Conservation (phyloP, 148 eudicot species). For the Hydrangea macrophylla region DNA sequence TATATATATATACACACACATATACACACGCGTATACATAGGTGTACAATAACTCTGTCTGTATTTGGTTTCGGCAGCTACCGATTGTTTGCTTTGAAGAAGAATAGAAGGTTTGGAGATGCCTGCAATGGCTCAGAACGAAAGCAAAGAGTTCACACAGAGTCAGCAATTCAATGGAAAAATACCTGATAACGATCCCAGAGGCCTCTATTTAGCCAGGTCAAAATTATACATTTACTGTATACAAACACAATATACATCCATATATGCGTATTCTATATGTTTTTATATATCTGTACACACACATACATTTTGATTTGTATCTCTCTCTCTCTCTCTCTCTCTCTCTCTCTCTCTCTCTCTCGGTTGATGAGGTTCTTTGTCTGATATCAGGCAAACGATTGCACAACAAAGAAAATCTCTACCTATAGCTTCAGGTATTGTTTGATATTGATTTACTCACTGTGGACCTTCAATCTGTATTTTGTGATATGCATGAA, state of each 20-base stretch:
- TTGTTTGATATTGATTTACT: not conserved
- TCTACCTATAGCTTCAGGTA: slow-evolving; percentile 85
- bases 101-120: slow-evolving; percentile 13
- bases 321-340: no score
- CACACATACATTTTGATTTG: not conserved
- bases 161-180: slow-evolving; percentile 14
- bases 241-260: not conserved
- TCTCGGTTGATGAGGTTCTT: not conserved
- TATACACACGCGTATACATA: no score
- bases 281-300: not conserved
- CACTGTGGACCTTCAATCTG: no score
- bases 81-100: no score
- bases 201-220: slow-evolving; percentile 16
- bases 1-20: no score
- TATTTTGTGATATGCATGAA: no score
- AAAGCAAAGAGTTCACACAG: slow-evolving; percentile 9
- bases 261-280: not conserved
- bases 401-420: slow-evolving; percentile 55
- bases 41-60: no score
- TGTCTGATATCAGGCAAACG: slow-evolving; percentile 34
- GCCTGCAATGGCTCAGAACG: slow-evolving; percentile 40
- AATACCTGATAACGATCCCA: slow-evolving; percentile 15
- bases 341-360: slow-evolving; percentile 6
- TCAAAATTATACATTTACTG: not conserved
- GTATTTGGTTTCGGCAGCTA: no score